phyloP scores from a whole-genome alignment of 2,329 filamentous ascomycete species.

The Colletotrichum sublineola region DNA sequence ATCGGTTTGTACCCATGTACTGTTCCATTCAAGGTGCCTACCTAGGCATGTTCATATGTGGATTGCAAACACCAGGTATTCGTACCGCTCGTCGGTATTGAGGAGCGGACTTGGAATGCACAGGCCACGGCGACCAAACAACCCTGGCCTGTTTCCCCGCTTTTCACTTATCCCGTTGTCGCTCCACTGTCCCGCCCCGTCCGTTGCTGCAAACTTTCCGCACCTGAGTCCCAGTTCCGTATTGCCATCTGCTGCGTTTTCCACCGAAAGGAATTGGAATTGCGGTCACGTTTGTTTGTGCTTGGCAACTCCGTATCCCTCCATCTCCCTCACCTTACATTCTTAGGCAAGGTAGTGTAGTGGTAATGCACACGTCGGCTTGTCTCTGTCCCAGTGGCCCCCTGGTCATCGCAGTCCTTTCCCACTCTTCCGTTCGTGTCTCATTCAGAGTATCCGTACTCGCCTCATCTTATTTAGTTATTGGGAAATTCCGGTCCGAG shows the following conservation, averaged over 20 bases:
- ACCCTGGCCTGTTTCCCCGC: conserved; percentile 25
- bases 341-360: neutral
- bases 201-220: conserved; percentile 4
- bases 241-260: conserved; percentile 1
- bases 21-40: too few species aligned
- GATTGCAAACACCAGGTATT: neutral
- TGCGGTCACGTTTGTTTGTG: conserved; percentile 1
- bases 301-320: neutral
- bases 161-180: conserved; percentile 10
- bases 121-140: conserved; percentile 6
- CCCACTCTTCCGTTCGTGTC: conserved; percentile 15
- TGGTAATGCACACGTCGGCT: neutral
- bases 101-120: neutral
- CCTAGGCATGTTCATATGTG: neutral
- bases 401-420: conserved; percentile 14
- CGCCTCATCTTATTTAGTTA: conserved; percentile 20
- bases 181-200: neutral
- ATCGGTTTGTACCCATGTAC: too few species aligned
- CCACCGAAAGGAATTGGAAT: neutral
- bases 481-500: conserved; percentile 21
- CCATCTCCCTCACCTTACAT: neutral
- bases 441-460: neutral
- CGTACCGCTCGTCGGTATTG: neutral
- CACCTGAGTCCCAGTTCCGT: too few species aligned
- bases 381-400: conserved; percentile 1